Evolutionary conservation across 306 rosid species (phyloP).

Genomic region (Hippophae rhamnoides): DNA sequence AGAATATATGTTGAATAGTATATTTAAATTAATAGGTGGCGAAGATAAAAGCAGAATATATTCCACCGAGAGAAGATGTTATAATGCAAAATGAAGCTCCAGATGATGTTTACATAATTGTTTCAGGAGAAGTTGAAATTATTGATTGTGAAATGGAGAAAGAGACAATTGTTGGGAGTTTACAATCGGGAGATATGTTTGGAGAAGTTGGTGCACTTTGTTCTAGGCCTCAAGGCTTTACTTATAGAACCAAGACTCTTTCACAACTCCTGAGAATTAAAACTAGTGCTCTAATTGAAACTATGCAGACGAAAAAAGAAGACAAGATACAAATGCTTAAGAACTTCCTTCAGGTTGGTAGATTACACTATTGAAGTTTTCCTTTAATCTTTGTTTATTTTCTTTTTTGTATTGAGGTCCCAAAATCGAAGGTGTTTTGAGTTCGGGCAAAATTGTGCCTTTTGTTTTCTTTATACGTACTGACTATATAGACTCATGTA

Average conservation of each 20-base stretch:
- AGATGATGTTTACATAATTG: slow-evolving; percentile 74
- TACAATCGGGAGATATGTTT: slow-evolving; percentile 56
- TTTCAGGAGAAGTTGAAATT: slow-evolving; percentile 81
- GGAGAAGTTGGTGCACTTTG: slow-evolving; percentile 80
- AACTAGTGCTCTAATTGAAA: slow-evolving; percentile 45
- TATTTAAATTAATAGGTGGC: slow-evolving; percentile 41
- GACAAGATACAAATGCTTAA: slow-evolving; percentile 48
- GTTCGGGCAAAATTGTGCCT: too few species aligned
- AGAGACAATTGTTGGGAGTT: slow-evolving; percentile 49
- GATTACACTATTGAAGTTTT: not conserved
- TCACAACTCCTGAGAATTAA: slow-evolving; percentile 79
- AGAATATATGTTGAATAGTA: not conserved
- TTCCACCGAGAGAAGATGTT: slow-evolving; percentile 92
- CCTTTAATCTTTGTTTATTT: not conserved
- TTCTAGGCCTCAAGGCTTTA: slow-evolving; percentile 51
- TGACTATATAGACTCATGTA: too few species aligned
- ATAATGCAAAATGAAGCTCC: slow-evolving; percentile 66
- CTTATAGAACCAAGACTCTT: slow-evolving; percentile 74
- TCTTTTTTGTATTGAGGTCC: not conserved
- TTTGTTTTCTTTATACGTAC: too few species aligned
- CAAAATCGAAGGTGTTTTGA: too few species aligned
- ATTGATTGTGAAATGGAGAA: slow-evolving; percentile 40
- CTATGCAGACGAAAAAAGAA: slow-evolving; percentile 43
- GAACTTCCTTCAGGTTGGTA: slow-evolving; percentile 61
- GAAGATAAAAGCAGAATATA: slow-evolving; percentile 77